Evolutionary conservation across 768 basidiomycete genomes (phyloP).

Genomic region (Russula dissimulans): DNA sequence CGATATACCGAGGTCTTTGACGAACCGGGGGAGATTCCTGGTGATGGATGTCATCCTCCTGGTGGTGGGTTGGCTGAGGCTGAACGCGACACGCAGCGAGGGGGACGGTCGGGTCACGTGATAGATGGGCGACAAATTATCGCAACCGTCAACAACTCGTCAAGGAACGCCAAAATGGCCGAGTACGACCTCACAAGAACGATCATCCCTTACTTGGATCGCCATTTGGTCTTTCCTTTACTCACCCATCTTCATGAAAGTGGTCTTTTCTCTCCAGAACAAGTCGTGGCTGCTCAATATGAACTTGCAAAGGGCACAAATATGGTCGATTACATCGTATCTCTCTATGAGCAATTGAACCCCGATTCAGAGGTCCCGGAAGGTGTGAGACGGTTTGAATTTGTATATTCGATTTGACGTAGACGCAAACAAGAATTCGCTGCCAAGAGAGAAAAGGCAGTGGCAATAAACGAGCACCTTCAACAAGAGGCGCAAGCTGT

Average conservation of each 20-base stretch:
- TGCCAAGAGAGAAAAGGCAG: constrained; percentile 69
- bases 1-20: constrained; percentile 71
- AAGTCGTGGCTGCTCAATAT: constrained; percentile 89
- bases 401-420: constrained; percentile 1
- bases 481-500: constrained; percentile 89
- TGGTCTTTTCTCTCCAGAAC: constrained; percentile 64
- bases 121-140: neutral
- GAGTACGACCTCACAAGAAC: constrained; percentile 88
- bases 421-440: constrained; percentile 59
- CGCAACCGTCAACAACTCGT: no score
- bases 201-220: constrained; percentile 86
- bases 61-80: neutral
- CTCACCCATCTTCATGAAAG: constrained; percentile 79
- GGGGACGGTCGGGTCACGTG: neutral
- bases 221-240: constrained; percentile 89
- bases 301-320: constrained; percentile 96
- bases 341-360: constrained; percentile 69
- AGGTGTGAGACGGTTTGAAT: constrained; percentile 36
- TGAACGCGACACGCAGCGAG: no score
- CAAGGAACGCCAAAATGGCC: constrained; percentile 44
- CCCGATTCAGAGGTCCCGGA: constrained; percentile 59
- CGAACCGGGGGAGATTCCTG: constrained; percentile 74
- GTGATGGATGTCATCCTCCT: constrained; percentile 63
- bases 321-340: constrained; percentile 91
- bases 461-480: constrained; percentile 75